Evolutionary conservation across 306 rosid genomes (phyloP).

Genomic region (Clitoria ternatea): DNA sequence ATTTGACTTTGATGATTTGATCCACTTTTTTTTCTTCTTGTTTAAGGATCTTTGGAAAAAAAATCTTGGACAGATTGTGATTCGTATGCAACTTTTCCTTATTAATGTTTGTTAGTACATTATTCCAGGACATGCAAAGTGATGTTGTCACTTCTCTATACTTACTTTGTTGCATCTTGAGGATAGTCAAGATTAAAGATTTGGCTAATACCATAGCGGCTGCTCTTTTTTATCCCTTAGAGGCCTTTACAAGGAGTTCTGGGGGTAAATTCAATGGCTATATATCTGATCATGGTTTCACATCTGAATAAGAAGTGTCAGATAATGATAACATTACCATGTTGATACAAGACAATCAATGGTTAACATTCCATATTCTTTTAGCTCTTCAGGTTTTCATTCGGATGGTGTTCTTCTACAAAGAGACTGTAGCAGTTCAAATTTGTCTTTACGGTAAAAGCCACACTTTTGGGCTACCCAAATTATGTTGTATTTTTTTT

Average conservation of each 20-base stretch:
- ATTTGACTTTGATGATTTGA: constrained; percentile 11
- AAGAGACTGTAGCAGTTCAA: constrained; percentile 41
- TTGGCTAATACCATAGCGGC: constrained; percentile 83
- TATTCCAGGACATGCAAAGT: constrained; percentile 64
- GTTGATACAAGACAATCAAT: constrained; percentile 32
- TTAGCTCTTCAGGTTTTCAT: constrained; percentile 47
- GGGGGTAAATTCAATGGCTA: constrained; percentile 52
- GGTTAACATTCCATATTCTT: constrained; percentile 27
- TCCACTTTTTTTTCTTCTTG: constrained; percentile 6
- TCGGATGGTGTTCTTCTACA: constrained; percentile 28
- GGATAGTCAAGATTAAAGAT: constrained; percentile 87
- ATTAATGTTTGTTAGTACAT: constrained; percentile 43
- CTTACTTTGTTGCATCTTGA: constrained; percentile 86
- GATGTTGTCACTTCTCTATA: constrained; percentile 74
- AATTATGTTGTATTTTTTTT: not conserved
- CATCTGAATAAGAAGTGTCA: constrained; percentile 38
- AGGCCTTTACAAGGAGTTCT: constrained; percentile 47
- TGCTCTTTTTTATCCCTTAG: constrained; percentile 69
- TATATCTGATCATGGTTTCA: constrained; percentile 31
- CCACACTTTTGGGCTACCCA: not conserved
- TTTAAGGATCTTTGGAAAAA: constrained; percentile 1
- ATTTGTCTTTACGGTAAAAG: constrained; percentile 63
- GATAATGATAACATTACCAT: constrained; percentile 29
- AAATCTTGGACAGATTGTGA: not conserved
- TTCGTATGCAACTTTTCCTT: constrained; percentile 20